Base-by-base conservation (phyloP, 1,139 yeast genomes). In the Suhomyces choctaworum region DNA sequence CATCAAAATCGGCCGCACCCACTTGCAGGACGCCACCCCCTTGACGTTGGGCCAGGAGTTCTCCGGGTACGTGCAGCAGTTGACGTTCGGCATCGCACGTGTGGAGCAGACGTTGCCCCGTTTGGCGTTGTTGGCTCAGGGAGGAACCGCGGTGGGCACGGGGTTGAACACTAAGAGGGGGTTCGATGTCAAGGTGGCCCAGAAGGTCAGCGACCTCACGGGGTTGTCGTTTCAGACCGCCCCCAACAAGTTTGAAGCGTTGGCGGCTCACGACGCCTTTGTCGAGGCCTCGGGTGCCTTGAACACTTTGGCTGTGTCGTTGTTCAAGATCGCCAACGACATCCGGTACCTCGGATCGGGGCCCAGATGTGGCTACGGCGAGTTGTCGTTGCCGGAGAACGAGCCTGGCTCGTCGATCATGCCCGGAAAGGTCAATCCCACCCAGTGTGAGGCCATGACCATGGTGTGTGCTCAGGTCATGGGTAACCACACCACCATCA, bases 381-480 rank as follows among this genome's bases (percentile, higher is more conserved):
- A 92, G 70, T 80, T 92, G 54, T 62, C 89, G 20, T 75, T 92
- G 51, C 98, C 98, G 46, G 98, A 90, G 73, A 94, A 94, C 64
- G 98, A 92, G 70, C 98, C 98, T 41, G 98, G 98, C 59, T 88
- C 97, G 42, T 88, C 97, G 20, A 92, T 92, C 65, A 92, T 94
- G 98, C 98, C 98, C 37, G 98, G 98, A 60, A 92, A 92, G 73
- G 97, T 92, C 47, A 92, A 92, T 76, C 98, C 98, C 50, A 92
- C 98, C 40, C 98, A 92, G 73, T 90, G 90, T 66, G 98, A 92
- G 74, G 98, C 98, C 37, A 73, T 92, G 65, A 92, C 98, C 46
- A 95, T 94, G 96, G 96, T 90, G 42, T 90, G 96, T 58, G 80
- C 95, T 45, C 98, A 92, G 73, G 97, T 92, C 22, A 86, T 92